These are phyloP conservation scores for Dioscorea zingiberensis DNA, from an alignment of 106 monocot species.

Conservation along the genomic window DNA sequence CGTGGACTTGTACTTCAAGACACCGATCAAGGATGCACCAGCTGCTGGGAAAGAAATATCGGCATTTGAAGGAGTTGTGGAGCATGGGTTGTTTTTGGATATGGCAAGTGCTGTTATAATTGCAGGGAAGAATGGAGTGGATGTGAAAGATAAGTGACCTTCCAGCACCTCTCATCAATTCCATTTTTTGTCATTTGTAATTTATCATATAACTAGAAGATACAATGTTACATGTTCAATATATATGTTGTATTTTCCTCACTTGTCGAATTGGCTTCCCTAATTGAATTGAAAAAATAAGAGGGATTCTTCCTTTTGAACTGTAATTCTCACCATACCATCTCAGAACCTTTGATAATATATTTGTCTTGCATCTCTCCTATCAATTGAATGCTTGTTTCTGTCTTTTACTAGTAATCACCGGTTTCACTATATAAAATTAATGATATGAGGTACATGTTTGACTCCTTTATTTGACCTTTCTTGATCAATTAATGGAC, in stretches of 20 bases:
- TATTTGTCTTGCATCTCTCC: too few species aligned
- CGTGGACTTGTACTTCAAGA: slow-evolving; percentile 87
- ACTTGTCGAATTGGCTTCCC: slow-evolving; percentile 1
- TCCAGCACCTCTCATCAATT: background rate
- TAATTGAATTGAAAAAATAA: background rate
- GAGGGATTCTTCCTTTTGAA: background rate
- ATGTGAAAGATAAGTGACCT: slow-evolving; percentile 55
- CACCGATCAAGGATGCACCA: slow-evolving; percentile 68
- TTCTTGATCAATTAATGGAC: too few species aligned
- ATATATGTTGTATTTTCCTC: slow-evolving; percentile 1
- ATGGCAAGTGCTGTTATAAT: slow-evolving; percentile 94
- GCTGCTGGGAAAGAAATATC: slow-evolving; percentile 85
- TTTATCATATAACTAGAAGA: background rate
- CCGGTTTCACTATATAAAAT: too few species aligned
- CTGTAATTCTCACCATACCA: too few species aligned
- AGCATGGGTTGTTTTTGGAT: slow-evolving; percentile 86
- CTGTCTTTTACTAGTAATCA: too few species aligned
- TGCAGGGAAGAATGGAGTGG: slow-evolving; percentile 78
- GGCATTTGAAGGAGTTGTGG: slow-evolving; percentile 84
- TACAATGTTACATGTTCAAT: background rate
- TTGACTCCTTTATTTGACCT: too few species aligned
- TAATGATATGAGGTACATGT: too few species aligned
- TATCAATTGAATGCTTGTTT: too few species aligned
- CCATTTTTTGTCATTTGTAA: slow-evolving; percentile 3
- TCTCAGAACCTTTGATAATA: too few species aligned